Percentiles rank a stretch among this genome's conserved stretches.
Conservation (phyloP, 208 protist genomes). For the Polymyxa betae region DNA sequence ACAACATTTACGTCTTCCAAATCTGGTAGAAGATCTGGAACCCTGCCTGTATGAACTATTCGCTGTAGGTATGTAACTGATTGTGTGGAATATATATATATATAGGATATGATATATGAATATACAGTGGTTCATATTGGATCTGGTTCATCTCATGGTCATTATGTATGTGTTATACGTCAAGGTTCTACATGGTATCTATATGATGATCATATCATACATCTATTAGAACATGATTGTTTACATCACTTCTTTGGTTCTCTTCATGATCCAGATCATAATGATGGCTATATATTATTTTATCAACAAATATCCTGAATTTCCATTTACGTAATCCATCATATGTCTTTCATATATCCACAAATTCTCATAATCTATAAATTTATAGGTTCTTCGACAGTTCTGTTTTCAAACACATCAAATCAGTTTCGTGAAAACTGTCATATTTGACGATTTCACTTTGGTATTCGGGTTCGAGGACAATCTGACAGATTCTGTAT, state of each 20-base stretch:
- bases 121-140: conserved; percentile 38
- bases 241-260: conserved; percentile 19
- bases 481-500: no score
- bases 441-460: no score
- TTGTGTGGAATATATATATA: neutral
- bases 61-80: neutral
- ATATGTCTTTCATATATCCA: no score
- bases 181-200: neutral
- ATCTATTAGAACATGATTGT: neutral
- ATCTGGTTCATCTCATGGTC: neutral
- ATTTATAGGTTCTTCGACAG: no score
- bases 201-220: conserved; percentile 48
- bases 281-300: conserved; percentile 43
- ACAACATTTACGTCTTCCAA: conserved; percentile 22
- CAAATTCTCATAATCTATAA: no score
- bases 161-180: conserved; percentile 15
- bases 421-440: no score
- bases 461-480: no score
- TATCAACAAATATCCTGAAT: no score
- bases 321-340: no score
- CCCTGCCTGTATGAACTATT: conserved; percentile 47
- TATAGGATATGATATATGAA: neutral
- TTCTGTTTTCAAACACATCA: no score
- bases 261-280: neutral
- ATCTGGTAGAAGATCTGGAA: neutral